Base-by-base conservation (phyloP, 805 yeast genomes). In the Candida ficus region DNA sequence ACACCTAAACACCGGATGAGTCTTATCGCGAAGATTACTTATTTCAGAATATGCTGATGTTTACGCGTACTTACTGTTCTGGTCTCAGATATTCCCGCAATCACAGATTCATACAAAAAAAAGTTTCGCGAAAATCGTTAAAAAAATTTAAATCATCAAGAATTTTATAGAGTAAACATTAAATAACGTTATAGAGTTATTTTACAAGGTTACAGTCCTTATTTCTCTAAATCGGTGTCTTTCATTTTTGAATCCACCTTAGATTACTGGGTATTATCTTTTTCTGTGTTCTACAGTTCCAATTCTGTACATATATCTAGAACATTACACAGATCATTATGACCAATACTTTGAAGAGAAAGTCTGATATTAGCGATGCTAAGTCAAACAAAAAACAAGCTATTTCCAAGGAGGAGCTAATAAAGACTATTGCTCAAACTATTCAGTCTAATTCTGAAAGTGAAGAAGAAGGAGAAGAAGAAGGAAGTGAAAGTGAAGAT, bases 321-420 rank as follows among this genome's bases (percentile, higher is more conserved):
- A 25, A 7, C 19, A 33, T 5, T 16, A 17, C 10, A 26, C 28
- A n/a, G 23, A 18, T 25, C 35, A 21, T 25, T 17, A 40, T 40
- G 43, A 22, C 25, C 13, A 20, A 21, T 20, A 33, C 29, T 12
- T 30, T 36, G n/a, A 40, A 40, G 26, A 50, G 56, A 44, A 50
- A 45, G 21, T 46, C 46, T 19, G 57, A 50, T 10, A 22, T 37
- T 9, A 46, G 38, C 12, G 55, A 44, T 16, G 29, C 34, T 20
- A 39, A 48, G 19, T 27, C 47, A 9, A 5, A 36, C 6, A 56
- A 56, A 48, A 54, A 51, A 37, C 44, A 53, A 2, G 36, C 45
- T 0, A 12, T 51, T 21, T 42, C 56, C 10, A 56, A 52, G 32
- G 19, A 50, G 1, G 50, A 53, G 20, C 36, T 54, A 18, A 47